A percentile compares a stretch with the other conserved stretches of the same genome.
Evolutionary conservation across 768 basidiomycete species (phyloP).

Genomic region (Sporobolomyces pararoseus): DNA sequence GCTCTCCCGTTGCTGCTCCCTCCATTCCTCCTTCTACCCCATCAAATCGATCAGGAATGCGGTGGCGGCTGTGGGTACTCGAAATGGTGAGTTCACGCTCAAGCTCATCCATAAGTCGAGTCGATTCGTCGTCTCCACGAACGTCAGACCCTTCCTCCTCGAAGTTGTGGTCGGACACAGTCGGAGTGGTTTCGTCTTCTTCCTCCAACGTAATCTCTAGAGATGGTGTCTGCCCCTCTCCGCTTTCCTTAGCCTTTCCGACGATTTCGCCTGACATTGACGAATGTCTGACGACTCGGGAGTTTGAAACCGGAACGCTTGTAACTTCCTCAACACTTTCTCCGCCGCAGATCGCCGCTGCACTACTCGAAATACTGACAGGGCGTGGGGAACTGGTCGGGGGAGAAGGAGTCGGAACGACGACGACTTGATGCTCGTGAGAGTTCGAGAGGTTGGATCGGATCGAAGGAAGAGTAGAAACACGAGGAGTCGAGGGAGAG

Average conservation of each 20-base stretch:
- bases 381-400: neutral
- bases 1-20: neutral
- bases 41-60: neutral
- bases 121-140: slow-evolving; percentile 11
- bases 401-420: slow-evolving; percentile 4
- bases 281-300: neutral
- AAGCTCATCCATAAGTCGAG: slow-evolving; percentile 31
- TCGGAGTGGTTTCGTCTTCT: too few species aligned
- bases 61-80: neutral
- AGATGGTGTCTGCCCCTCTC: neutral
- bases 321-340: too few species aligned
- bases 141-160: neutral
- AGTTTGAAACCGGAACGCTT: too few species aligned
- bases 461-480: neutral
- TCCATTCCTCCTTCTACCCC: neutral
- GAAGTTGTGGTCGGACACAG: too few species aligned
- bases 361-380: slow-evolving; percentile 4
- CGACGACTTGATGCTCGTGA: neutral
- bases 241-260: neutral
- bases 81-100: slow-evolving; percentile 31
- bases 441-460: neutral
- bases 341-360: slow-evolving; percentile 1
- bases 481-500: neutral
- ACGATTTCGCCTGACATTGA: neutral
- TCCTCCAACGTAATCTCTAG: neutral